Percentiles rank a stretch among this genome's conserved stretches.
phyloP scores from a whole-genome alignment of 2,329 filamentous ascomycete species.

The Pyrenophora tritici-repentis region DNA sequence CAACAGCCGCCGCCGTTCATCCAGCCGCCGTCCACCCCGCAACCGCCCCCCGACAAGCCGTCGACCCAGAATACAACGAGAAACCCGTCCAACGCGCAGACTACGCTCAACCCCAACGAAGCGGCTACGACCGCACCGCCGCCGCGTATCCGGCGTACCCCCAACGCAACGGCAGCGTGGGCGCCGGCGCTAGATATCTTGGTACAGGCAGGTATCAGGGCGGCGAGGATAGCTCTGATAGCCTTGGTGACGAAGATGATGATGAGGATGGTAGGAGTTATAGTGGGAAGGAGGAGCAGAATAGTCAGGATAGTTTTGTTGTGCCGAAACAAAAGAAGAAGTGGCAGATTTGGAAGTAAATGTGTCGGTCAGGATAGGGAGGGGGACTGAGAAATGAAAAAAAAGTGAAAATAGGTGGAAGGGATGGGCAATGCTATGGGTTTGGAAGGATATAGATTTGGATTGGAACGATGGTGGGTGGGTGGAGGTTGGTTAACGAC shows the following conservation, averaged over 20 bases:
- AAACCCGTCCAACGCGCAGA: constrained; percentile 21
- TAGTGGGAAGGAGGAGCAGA: constrained; percentile 36
- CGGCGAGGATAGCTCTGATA: constrained; percentile 36
- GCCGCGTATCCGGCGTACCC: constrained; percentile 27
- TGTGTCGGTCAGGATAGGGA: neutral
- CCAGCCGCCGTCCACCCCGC: constrained; percentile 11
- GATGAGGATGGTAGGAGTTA: constrained; percentile 25
- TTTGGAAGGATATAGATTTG: neutral
- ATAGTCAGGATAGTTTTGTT: constrained; percentile 41
- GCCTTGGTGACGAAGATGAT: constrained; percentile 28
- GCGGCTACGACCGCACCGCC: constrained; percentile 29
- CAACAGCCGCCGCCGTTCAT: constrained; percentile 4
- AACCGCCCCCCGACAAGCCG: constrained; percentile 8
- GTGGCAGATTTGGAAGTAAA: constrained; percentile 46
- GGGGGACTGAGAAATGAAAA: neutral
- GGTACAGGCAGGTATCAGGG: constrained; percentile 36
- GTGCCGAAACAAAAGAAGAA: constrained; percentile 47
- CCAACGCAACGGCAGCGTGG: constrained; percentile 27
- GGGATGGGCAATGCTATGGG: neutral
- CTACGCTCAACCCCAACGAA: constrained; percentile 24
- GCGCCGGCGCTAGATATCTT: constrained; percentile 38
- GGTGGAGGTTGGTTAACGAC: no score
- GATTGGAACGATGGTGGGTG: no score
- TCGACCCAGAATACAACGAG: constrained; percentile 13
- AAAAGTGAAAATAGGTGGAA: neutral